phyloP scores from a whole-genome alignment of 2,329 filamentous ascomycete genomes.

The Neofusicoccum ribis region DNA sequence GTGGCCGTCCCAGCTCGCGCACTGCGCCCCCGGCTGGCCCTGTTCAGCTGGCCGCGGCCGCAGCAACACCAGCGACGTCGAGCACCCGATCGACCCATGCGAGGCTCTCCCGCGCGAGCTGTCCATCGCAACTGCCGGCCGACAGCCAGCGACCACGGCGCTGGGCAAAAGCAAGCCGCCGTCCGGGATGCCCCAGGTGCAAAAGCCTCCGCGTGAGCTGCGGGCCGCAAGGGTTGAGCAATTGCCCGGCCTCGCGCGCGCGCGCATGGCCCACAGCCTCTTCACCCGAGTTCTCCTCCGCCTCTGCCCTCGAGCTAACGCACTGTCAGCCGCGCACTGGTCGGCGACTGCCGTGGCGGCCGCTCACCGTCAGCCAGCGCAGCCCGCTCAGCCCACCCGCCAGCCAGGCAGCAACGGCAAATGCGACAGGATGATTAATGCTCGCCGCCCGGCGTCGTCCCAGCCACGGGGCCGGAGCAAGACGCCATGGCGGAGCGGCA shows the following conservation, averaged over 20 bases:
- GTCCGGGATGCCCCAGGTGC: neutral
- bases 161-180: neutral
- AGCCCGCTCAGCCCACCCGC: neutral
- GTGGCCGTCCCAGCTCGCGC: neutral
- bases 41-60: neutral
- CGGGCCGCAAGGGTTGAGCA: neutral
- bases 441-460: neutral
- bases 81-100: neutral
- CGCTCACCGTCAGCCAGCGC: neutral
- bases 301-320: neutral
- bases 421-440: neutral
- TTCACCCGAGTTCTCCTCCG: neutral
- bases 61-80: neutral
- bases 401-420: neutral
- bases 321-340: conserved; percentile 7
- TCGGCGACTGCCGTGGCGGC: neutral
- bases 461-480: neutral
- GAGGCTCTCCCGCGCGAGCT: neutral
- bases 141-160: neutral
- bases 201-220: neutral
- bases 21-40: neutral
- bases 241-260: neutral
- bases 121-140: neutral
- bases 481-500: conserved; percentile 3
- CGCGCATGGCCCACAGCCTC: neutral